Evolutionary conservation across 495 filamentous ascomycete species (phyloP).

Genomic region (Annulohypoxylon bovei): DNA sequence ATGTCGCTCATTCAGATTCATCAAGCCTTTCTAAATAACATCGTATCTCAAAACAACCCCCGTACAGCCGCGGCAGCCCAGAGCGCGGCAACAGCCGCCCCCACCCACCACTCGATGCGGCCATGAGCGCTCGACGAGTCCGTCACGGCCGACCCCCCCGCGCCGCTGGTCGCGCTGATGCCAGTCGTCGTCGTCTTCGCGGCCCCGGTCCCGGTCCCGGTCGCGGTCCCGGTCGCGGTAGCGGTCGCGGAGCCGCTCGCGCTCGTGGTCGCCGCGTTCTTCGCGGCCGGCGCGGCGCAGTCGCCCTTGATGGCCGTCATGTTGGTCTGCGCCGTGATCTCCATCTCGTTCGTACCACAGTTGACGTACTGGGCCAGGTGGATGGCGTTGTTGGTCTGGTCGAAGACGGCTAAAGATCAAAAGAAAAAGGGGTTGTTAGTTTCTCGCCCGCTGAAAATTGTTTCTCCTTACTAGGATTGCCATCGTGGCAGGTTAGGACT

Average conservation of each 20-base stretch:
- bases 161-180: constrained; percentile 1
- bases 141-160: neutral
- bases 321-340: constrained; percentile 38
- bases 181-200: neutral
- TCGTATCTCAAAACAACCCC: neutral
- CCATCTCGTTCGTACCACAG: constrained; percentile 52
- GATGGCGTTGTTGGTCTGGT: constrained; percentile 55
- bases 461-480: neutral
- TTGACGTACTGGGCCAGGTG: constrained; percentile 58
- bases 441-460: neutral
- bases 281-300: constrained; percentile 32
- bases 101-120: constrained; percentile 1
- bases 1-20: neutral
- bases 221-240: neutral
- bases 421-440: constrained; percentile 7
- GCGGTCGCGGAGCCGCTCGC: neutral
- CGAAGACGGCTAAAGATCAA: constrained; percentile 55
- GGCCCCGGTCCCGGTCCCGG: neutral
- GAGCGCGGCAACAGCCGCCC: neutral
- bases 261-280: neutral
- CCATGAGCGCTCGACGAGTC: constrained; percentile 4
- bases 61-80: neutral
- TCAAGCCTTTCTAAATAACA: neutral
- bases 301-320: constrained; percentile 34
- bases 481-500: constrained; percentile 15